phyloP scores from a whole-genome alignment of 73 alveolate species.

The Tetrahymena malaccensis region DNA sequence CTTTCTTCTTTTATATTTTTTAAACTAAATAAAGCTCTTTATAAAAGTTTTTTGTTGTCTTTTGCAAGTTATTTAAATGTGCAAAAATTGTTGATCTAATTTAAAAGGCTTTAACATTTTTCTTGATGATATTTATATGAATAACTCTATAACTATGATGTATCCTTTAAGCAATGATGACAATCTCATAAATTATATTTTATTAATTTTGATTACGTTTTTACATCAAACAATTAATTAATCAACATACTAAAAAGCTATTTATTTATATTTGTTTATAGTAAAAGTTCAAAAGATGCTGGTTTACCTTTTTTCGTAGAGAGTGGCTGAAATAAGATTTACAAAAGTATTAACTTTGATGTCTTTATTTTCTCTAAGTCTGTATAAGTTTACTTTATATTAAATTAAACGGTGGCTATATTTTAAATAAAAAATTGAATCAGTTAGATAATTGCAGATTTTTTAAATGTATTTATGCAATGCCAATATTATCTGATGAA shows the following conservation, averaged over 20 bases:
- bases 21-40: neutral
- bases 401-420: constrained; percentile 61
- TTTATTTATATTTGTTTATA: neutral
- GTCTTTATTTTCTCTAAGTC: constrained; percentile 85
- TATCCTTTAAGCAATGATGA: neutral
- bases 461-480: no score
- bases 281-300: neutral
- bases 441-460: neutral
- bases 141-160: neutral
- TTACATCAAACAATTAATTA: neutral
- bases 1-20: neutral
- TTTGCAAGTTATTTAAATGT: neutral
- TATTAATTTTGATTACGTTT: neutral
- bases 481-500: neutral
- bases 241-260: neutral
- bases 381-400: constrained; percentile 69
- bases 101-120: neutral
- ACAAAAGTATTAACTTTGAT: constrained; percentile 81
- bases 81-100: no score
- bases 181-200: no score
- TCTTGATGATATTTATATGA: neutral
- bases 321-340: constrained; percentile 76
- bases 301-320: constrained; percentile 70
- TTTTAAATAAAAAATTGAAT: constrained; percentile 12
- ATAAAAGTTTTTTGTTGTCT: neutral